phyloP scores from a whole-genome alignment of 257 asterid genomes.

The Knoxia roxburghii region DNA sequence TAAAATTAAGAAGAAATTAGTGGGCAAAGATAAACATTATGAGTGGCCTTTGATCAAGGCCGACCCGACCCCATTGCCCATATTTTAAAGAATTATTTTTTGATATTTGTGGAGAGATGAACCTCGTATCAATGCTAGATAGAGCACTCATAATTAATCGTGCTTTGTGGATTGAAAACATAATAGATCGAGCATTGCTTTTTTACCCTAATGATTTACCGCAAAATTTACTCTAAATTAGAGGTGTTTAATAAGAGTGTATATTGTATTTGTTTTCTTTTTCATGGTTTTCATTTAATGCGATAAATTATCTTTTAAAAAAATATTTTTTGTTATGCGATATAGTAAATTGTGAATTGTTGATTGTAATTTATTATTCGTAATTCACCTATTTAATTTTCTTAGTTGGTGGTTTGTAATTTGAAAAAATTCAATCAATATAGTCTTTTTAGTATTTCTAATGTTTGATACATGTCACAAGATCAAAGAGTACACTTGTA shows the following conservation, averaged over 20 bases:
- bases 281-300: no score
- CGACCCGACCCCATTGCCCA: neutral
- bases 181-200: neutral
- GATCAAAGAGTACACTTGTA: no score
- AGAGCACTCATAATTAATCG: constrained; percentile 2
- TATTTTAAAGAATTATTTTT: neutral
- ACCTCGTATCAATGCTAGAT: constrained; percentile 17
- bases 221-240: neutral
- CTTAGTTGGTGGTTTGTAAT: no score
- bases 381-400: no score
- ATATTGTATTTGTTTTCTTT: no score
- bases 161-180: constrained; percentile 8
- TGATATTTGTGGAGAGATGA: neutral
- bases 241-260: neutral
- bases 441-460: no score
- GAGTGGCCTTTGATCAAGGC: neutral
- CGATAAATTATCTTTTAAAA: no score
- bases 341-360: no score
- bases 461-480: no score
- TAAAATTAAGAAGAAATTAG: neutral
- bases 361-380: no score
- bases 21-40: neutral
- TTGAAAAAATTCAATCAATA: no score
- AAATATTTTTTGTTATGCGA: no score
- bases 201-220: neutral